Percentiles rank a stretch among this genome's conserved stretches.
Conservation (phyloP, 768 basidiomycete genomes). For the Amanita exitialis region DNA sequence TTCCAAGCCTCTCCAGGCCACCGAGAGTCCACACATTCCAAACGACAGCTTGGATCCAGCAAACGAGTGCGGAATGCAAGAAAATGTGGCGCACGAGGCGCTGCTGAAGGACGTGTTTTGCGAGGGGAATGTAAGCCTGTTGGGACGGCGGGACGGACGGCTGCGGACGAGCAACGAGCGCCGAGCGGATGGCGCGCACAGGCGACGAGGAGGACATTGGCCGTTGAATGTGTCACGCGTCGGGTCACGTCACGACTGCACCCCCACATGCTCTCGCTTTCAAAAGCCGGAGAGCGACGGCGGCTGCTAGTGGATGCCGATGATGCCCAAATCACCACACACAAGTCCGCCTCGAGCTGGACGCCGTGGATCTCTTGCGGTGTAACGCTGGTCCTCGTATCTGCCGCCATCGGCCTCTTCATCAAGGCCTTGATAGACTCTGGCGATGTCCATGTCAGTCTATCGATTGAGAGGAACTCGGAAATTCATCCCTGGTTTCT, state of each 20-base stretch:
- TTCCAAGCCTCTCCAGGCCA: constrained; percentile 20
- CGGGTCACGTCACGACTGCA: neutral
- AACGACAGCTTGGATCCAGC: constrained; percentile 29
- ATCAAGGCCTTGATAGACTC: constrained; percentile 65
- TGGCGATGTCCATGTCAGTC: constrained; percentile 54
- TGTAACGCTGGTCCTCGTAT: constrained; percentile 23
- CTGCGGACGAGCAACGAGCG: constrained; percentile 33
- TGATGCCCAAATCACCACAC: no score
- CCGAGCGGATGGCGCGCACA: neutral
- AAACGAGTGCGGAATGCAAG: constrained; percentile 34
- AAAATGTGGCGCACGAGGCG: constrained; percentile 50
- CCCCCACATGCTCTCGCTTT: no score
- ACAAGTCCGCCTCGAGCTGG: neutral
- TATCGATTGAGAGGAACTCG: neutral
- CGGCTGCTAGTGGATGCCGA: no score
- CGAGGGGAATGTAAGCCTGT: constrained; percentile 55
- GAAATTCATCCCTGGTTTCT: neutral
- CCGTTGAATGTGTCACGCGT: neutral
- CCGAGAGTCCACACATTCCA: constrained; percentile 38
- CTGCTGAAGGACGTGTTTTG: constrained; percentile 50
- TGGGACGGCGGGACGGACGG: constrained; percentile 47
- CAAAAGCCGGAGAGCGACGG: no score
- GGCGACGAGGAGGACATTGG: neutral
- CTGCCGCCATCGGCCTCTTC: constrained; percentile 36
- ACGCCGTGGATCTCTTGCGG: constrained; percentile 13